Percentiles rank a stretch among this genome's conserved stretches.
Evolutionary conservation across 768 basidiomycete genomes (phyloP).

Genomic region (Lactifluus hygrophoroides): DNA sequence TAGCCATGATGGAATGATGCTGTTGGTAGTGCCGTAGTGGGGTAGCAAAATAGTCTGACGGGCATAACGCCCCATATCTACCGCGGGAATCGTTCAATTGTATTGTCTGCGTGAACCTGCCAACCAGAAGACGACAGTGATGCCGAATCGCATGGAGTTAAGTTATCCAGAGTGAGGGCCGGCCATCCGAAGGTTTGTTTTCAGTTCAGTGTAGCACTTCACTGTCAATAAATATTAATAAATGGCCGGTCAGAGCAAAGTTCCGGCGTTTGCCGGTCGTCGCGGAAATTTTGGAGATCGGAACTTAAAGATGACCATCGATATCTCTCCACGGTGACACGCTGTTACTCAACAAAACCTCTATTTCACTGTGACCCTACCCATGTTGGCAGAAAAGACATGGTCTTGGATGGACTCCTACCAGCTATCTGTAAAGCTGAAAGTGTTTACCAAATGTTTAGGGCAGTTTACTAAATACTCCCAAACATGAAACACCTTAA

Average conservation of each 20-base stretch:
- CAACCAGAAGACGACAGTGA: neutral
- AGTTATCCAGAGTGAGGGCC: neutral
- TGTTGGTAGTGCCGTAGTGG: neutral
- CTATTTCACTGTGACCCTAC: neutral
- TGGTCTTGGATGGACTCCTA: neutral
- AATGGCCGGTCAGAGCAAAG: no score
- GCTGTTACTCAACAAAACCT: neutral
- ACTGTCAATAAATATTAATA: no score
- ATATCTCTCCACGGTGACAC: no score
- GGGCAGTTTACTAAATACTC: neutral
- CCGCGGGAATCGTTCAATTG: neutral
- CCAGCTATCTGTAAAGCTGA: conserved; percentile 31
- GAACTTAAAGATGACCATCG: no score
- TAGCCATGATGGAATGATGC: neutral
- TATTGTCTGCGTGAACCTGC: neutral
- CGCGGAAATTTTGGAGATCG: neutral
- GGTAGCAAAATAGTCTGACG: neutral
- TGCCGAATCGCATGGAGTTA: neutral
- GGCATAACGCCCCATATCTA: neutral
- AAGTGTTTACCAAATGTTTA: neutral
- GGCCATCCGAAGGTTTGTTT: neutral
- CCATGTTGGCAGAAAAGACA: neutral
- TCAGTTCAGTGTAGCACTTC: no score
- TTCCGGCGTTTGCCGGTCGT: neutral
- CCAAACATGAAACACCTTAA: neutral